Evolutionary conservation across 2,329 filamentous ascomycete species (phyloP), one percentile per base, ranked within the genome.

Genomic region (Fusarium coffeatum): DNA sequence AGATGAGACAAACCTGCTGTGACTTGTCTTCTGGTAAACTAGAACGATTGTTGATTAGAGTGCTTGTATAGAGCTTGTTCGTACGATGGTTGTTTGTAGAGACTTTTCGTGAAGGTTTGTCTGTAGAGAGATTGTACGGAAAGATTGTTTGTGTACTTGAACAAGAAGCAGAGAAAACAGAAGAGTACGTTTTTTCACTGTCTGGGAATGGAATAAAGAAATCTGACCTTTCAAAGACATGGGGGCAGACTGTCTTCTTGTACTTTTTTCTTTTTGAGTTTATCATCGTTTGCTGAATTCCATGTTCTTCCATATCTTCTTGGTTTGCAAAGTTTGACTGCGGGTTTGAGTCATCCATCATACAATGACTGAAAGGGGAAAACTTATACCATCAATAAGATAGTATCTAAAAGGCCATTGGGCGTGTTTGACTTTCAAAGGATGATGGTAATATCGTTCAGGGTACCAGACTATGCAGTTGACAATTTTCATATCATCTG

Each of bases 321-420:
- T 37, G 6, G 34, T 37, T 37, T 12, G 34, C 10, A n/a, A n/a
- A 37, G 18, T 37, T n/a, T 37, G 34, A 37, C 10, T 12, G 6
- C 18, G 5, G 11, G 34, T 37, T 37, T 37, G 34, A 37, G 18
- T n/a, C 18, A 37, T n/a, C 18, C 11, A 37, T 4, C 34, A 2
- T 12, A n/a, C 7, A 1, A 12, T 7, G 1, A n/a, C 34, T 2
- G 4, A n/a, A n/a, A 37, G 5, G 1, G 3, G 0, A n/a, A 37
- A 12, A 12, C 6, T n/a, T 7, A 12, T 2, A 12, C 2, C 3
- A 12, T n/a, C 18, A 7, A 6, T n/a, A n/a, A 4, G 10, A 12
- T n/a, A 0, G 3, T 3, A n/a, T 6, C 4, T 0, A 37, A 7
- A n/a, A n/a, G 3, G 1, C 6, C 4, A 7, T 12, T 37, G 10